Evolutionary conservation across 179 eudicot species (phyloP).

Genomic region (Monotropa hypopitys): DNA sequence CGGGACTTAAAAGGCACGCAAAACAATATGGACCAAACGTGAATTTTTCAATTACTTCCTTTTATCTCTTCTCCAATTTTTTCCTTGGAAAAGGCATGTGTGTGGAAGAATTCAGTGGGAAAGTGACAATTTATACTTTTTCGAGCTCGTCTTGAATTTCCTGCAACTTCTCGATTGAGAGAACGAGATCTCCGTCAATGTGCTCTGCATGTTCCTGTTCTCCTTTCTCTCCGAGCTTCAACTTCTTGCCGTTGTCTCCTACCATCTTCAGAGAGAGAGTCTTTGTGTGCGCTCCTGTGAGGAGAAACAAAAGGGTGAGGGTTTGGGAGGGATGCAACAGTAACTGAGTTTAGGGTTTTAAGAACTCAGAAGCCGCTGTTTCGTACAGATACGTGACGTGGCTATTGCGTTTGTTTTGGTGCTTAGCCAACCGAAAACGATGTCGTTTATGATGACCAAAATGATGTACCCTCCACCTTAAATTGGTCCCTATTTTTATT

Average conservation of each 20-base stretch:
- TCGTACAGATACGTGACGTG: neutral
- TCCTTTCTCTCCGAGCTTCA: constrained; percentile 38
- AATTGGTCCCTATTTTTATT: no score
- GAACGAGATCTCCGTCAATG: constrained; percentile 54
- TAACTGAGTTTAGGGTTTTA: constrained; percentile 14
- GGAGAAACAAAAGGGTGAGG: neutral
- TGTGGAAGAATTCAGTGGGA: neutral
- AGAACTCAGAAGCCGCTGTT: neutral
- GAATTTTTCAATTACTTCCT: neutral
- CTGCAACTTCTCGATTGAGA: constrained; percentile 70
- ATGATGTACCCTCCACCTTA: no score
- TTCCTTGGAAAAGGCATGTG: neutral
- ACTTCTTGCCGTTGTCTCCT: constrained; percentile 67
- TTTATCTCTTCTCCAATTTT: neutral
- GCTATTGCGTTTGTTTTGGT: no score
- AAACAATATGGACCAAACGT: neutral
- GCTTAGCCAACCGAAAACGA: no score
- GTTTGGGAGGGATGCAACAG: constrained; percentile 7
- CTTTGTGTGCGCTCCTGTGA: neutral
- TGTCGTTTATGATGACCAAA: no score
- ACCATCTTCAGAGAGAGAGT: constrained; percentile 34
- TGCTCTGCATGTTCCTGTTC: constrained; percentile 46
- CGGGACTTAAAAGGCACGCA: no score
- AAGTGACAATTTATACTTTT: constrained; percentile 27
- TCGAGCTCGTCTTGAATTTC: constrained; percentile 84